Evolutionary conservation across 2,329 filamentous ascomycete genomes (phyloP).

Genomic region (Purpureocillium lavendulum): DNA sequence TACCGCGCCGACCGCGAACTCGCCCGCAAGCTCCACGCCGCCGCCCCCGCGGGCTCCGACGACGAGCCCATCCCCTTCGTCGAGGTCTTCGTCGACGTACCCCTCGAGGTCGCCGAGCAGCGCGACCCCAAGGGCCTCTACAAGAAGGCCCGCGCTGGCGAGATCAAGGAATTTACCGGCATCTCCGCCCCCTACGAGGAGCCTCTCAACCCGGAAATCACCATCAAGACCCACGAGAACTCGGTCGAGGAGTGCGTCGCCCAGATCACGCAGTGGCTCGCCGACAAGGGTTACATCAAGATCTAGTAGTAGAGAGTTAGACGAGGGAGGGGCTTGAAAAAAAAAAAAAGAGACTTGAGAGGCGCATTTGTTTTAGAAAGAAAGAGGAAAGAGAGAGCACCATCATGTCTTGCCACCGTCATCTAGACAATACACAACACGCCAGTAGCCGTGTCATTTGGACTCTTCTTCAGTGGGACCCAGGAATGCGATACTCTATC

Average conservation of each 20-base stretch:
- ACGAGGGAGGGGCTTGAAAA: no score
- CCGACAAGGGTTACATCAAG: slow-evolving; percentile 49
- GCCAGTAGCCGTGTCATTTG: no score
- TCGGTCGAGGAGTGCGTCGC: slow-evolving; percentile 82
- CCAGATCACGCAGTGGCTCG: slow-evolving; percentile 74
- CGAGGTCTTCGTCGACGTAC: slow-evolving; percentile 89
- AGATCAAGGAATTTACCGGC: slow-evolving; percentile 96
- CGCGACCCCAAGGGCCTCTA: slow-evolving; percentile 96
- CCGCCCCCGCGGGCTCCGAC: slow-evolving; percentile 32
- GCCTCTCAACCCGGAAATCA: slow-evolving; percentile 77
- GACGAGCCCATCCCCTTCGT: slow-evolving; percentile 77
- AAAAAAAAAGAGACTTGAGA: no score
- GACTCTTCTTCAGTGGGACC: no score
- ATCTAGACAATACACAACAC: no score
- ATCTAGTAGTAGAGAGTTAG: slow-evolving; percentile 10
- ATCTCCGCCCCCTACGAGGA: slow-evolving; percentile 93
- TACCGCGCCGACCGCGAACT: slow-evolving; percentile 80
- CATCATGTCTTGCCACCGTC: no score
- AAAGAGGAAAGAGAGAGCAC: no score
- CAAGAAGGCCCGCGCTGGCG: slow-evolving; percentile 87
- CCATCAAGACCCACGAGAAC: slow-evolving; percentile 72
- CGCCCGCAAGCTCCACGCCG: slow-evolving; percentile 71
- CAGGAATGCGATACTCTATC: no score
- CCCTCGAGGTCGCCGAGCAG: slow-evolving; percentile 85
- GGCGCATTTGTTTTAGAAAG: no score